Evolutionary conservation across 1,284 basidiomycete species (phyloP).

Genomic region (Abortiporus biennis): DNA sequence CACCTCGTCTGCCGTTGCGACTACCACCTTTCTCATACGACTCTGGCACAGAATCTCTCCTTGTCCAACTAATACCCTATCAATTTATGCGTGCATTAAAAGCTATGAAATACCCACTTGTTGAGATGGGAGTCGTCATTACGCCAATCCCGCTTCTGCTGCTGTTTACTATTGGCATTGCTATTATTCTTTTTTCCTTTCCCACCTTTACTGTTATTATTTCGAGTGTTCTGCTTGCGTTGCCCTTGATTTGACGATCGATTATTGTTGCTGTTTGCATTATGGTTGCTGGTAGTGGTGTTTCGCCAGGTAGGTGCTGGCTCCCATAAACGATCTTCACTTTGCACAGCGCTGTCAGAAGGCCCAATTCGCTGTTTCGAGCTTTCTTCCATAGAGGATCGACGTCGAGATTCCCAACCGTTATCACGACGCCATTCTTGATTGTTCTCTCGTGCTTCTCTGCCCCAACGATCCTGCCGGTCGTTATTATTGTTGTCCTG

Average conservation of each 20-base stretch:
- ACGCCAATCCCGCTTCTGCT: conserved; percentile 48
- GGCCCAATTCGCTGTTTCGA: conserved; percentile 15
- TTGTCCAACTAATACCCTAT: too few relatives aligned
- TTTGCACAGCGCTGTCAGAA: conserved; percentile 24
- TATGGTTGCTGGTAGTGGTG: conserved; percentile 23
- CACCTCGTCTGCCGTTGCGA: conserved; percentile 33
- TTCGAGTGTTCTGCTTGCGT: conserved; percentile 25
- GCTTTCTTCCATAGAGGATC: conserved; percentile 11
- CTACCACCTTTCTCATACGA: conserved; percentile 12
- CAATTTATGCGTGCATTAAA: too few relatives aligned
- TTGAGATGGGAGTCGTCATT: conserved; percentile 60
- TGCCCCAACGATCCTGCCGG: conserved; percentile 16
- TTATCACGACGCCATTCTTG: conserved; percentile 25
- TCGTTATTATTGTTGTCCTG: conserved; percentile 18
- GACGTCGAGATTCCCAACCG: conserved; percentile 32
- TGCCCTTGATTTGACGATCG: conserved; percentile 5
- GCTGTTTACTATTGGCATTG: conserved; percentile 26
- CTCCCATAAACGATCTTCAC: conserved; percentile 46
- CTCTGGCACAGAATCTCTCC: conserved; percentile 22
- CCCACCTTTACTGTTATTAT: conserved; percentile 30
- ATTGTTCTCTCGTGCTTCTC: conserved; percentile 9
- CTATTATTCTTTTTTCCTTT: conserved; percentile 26
- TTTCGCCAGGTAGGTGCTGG: conserved; percentile 56
- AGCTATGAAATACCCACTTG: conserved; percentile 57
- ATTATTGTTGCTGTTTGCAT: conserved; percentile 21